Evolutionary conservation across 1,284 basidiomycete species (phyloP), one percentile per base, ranked within the genome.

Genomic region (Ceratobasidium papillatum): DNA sequence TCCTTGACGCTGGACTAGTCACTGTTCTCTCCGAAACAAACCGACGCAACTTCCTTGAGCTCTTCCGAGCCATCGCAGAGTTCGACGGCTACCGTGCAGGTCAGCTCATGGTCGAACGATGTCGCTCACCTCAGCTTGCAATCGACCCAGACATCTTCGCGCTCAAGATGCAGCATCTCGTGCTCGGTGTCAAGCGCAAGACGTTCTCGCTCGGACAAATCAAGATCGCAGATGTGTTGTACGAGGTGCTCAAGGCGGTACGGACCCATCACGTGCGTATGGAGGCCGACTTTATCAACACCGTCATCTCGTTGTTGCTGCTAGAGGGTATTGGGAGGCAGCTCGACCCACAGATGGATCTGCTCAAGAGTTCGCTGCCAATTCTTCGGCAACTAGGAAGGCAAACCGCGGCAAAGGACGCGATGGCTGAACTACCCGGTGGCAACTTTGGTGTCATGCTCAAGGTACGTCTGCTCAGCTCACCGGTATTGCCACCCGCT

Each of bases 231-330:
- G 96, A 99, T 81, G 90, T 99, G 77, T 85, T 99, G 51, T 92
- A 89, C 5, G 92, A 97, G 78, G 96, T 98, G 8, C 84, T 99
- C 56, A 89, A 85, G 78, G 90, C 92, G n/a, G 96, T 99, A 0
- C 85, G 96, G 65, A 87, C 90, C 77, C 96, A 99, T 82, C 98
- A 98, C 81, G 98, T 99, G 78, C 98, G 96, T 86, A 94, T 99
- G 90, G 97, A 99, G 83, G 95, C 92, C 14, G 98, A 99, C 82
- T 99, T 99, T 81, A 91, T 99, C 79, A 99, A 99, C 81, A 99
- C 98, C 0, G 95, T 99, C 65, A 93, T 99, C 76, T 94, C 93
- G 9, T 95, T 99, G 74, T 83, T 99, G 75, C 81, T 99, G 68
- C 84, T 99, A 58, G 98, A 99, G 83, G 98, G 98, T 0, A 99